Conservation (phyloP, 2,329 filamentous ascomycete species). For the Cladosporium sp. region DNA sequence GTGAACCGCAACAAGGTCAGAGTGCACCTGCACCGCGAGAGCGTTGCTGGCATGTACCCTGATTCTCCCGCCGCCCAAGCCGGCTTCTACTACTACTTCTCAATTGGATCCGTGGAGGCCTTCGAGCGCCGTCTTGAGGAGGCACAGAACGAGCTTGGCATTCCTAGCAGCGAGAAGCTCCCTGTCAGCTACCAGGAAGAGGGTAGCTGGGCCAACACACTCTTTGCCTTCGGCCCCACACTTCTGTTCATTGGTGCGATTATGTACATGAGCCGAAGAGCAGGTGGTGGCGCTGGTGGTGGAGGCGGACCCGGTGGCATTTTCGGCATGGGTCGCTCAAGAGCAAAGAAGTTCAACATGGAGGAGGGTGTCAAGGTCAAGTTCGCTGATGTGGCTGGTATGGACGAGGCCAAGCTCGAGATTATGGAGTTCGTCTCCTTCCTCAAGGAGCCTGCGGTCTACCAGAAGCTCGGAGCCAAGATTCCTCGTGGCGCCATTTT, state of each 20-base stretch:
- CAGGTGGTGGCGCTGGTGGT: slow-evolving; percentile 57
- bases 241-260: slow-evolving; percentile 79
- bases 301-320: slow-evolving; percentile 68
- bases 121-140: slow-evolving; percentile 87
- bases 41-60: slow-evolving; percentile 66
- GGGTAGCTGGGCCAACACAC: slow-evolving; percentile 64
- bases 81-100: slow-evolving; percentile 85
- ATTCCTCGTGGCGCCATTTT: slow-evolving; percentile 96
- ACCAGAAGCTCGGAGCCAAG: slow-evolving; percentile 92
- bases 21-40: slow-evolving; percentile 74
- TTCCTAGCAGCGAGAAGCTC: slow-evolving; percentile 83
- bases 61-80: slow-evolving; percentile 66
- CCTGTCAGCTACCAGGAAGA: slow-evolving; percentile 84
- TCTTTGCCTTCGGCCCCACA: slow-evolving; percentile 82
- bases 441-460: slow-evolving; percentile 86
- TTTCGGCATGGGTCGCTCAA: slow-evolving; percentile 93
- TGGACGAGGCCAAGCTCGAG: slow-evolving; percentile 96
- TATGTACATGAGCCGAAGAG: slow-evolving; percentile 73
- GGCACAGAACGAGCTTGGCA: slow-evolving; percentile 80
- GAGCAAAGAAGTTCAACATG: slow-evolving; percentile 95
- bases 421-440: slow-evolving; percentile 99
- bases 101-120: slow-evolving; percentile 87
- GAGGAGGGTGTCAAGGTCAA: slow-evolving; percentile 96
- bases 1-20: slow-evolving; percentile 73
- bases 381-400: slow-evolving; percentile 92